Evolutionary conservation across 352 stramenopile genomes (phyloP), one percentile per base, ranked within the genome.

Genomic region (Globisporangium echinulatum): DNA sequence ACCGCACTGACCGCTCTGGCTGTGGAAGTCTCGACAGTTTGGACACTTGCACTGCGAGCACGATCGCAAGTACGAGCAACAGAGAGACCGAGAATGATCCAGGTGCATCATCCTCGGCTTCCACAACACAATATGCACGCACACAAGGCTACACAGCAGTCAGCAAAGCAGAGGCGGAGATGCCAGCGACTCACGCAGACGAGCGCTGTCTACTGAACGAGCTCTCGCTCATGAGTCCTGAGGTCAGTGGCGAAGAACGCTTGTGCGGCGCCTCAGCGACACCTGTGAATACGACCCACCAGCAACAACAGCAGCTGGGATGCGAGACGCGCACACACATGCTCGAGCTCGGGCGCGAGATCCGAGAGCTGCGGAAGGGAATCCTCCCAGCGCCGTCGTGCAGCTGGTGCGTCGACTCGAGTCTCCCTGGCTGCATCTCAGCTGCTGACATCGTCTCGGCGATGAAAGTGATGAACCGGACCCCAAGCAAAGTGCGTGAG

Each of bases 281-380:
- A 33, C 38, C 52, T 14, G 14, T 10, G 17, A 59, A 36, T 14
- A 59, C 25, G 14, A 37, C 8, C 7, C 46, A 54, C 5, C 46
- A 40, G n/a, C 37, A 46, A 4, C 52, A 50, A 39, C 50, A 48
- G 42, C 36, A 14, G 51, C 59, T 3, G 39, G 17, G 10, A 40
- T 4, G 19, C 63, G 55, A 48, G 33, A 46, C 42, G 40, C 33
- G 46, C n/a, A 48, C 49, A 19, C 48, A 42, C 25, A 39, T 54
- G 13, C 38, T 51, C n/a, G 65, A 68, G 36, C 63, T 85, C 19
- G 59, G 64, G 42, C 52, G 51, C 19, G 76, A 85, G 53, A 70
- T 81, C 39, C 71, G 74, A 19, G 79, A 85, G 59, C 63, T 87
- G 14, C 72, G 77, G 46, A 82, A 71, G 56, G 56, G 62, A 3